Evolutionary conservation across 768 basidiomycete species (phyloP), one percentile per base, ranked within the genome.

Genomic region (Leucosporidium scottii): DNA sequence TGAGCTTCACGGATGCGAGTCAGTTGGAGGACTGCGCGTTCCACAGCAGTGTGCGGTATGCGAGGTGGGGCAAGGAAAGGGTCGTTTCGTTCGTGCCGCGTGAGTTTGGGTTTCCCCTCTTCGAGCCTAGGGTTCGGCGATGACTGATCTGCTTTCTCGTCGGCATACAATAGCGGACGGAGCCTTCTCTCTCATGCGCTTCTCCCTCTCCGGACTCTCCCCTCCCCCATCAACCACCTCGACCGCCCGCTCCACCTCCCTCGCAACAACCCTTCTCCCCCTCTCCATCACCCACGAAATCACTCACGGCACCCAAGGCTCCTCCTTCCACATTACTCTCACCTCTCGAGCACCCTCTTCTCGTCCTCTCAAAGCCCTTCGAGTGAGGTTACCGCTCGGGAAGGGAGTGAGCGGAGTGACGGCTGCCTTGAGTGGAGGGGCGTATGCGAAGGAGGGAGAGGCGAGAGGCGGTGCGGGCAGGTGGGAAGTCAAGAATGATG

Each of bases 11-110:
- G 23, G 71, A 72, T 49, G 53, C 67, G 13, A n/a, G 39, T 15
- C 49, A 62, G 2, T 62, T 72, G 9, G 65, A 68, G 6, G 71
- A 72, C 30, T 21, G 55, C 60, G 65, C 68, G 31, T 67, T 69
- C 28, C 71, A 72, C 28, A 13, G 53, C 10, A 59, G 68, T 23
- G 71, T 72, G 50, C 17, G 71, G 49, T 65, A 53, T n/a, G 54
- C 28, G 15, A 47, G 68, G 44, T 72, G 71, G 71, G 23, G n/a
- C 4, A 69, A 67, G 51, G 71, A 72, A 12, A 66, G 67, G 34
- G 55, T 69, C 51, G 65, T 72, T 3, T 61, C 60, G n/a, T 72
- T 72, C 47, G 66, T 69, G 1, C 71, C 71, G 28, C 68, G 71
- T 72, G 31, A 9, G 71, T 58, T 27, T 44, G 0, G 17, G 5